Evolutionary conservation across 2,329 filamentous ascomycete genomes (phyloP).

Genomic region (Aspergillus sp.): DNA sequence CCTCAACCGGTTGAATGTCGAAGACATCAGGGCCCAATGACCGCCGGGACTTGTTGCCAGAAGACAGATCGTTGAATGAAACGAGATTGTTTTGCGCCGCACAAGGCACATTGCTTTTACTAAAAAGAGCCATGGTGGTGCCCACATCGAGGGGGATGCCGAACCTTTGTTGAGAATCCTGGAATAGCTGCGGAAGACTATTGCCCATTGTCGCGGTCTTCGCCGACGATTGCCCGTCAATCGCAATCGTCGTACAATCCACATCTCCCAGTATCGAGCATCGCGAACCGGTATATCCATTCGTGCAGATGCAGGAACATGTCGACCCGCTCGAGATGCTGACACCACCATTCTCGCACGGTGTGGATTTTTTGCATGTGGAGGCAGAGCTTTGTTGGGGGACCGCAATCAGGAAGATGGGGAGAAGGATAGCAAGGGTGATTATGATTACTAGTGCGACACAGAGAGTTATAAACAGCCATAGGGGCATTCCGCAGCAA

Average conservation of each 20-base stretch:
- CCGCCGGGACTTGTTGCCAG: constrained; percentile 22
- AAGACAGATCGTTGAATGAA: constrained; percentile 58
- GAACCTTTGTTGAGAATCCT: constrained; percentile 58
- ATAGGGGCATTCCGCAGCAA: constrained; percentile 77
- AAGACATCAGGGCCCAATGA: constrained; percentile 2
- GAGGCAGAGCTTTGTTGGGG: constrained; percentile 41
- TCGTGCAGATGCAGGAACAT: constrained; percentile 82
- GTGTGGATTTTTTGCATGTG: constrained; percentile 52
- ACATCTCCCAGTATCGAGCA: constrained; percentile 46
- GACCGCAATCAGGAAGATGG: constrained; percentile 55
- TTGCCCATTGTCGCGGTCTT: constrained; percentile 72
- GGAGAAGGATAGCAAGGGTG: constrained; percentile 73
- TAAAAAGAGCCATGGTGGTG: constrained; percentile 67
- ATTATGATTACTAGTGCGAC: constrained; percentile 64
- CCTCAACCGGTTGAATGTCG: constrained; percentile 1
- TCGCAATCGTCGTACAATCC: constrained; percentile 47
- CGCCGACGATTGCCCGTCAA: constrained; percentile 30
- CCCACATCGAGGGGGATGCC: constrained; percentile 64
- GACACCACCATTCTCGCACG: constrained; percentile 72
- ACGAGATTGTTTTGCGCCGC: constrained; percentile 79
- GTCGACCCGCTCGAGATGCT: constrained; percentile 58
- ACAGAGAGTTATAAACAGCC: constrained; percentile 61
- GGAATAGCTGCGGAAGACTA: constrained; percentile 66
- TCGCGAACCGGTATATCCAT: constrained; percentile 66
- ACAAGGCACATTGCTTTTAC: constrained; percentile 66